phyloP scores from a whole-genome alignment of 768 basidiomycete species.

The Auricularia sp. region DNA sequence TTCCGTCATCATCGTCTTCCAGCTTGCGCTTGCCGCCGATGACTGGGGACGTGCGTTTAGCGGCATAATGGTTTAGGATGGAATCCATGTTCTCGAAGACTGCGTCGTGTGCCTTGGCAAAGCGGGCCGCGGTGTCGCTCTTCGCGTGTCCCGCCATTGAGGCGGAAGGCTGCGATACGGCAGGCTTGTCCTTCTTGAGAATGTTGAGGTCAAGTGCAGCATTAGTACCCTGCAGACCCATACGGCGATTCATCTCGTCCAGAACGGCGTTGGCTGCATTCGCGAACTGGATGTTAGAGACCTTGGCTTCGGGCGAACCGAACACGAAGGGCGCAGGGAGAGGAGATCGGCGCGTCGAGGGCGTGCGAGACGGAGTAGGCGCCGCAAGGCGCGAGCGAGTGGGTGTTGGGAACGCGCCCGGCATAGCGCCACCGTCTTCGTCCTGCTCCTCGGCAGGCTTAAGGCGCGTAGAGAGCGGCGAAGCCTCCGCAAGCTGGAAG shows the following conservation, averaged over 20 bases:
- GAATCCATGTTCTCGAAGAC: slow-evolving; percentile 73
- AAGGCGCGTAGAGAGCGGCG: slow-evolving; percentile 29
- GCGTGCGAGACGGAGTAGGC: slow-evolving; percentile 18
- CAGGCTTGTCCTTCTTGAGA: slow-evolving; percentile 24
- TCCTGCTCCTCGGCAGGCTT: slow-evolving; percentile 30
- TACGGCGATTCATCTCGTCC: slow-evolving; percentile 72
- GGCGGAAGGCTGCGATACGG: not conserved
- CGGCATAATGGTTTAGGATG: slow-evolving; percentile 47
- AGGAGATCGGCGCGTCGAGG: slow-evolving; percentile 16
- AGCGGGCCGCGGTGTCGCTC: slow-evolving; percentile 13
- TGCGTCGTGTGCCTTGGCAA: slow-evolving; percentile 53
- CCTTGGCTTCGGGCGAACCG: slow-evolving; percentile 61
- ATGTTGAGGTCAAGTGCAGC: slow-evolving; percentile 37
- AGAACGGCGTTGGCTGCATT: slow-evolving; percentile 59
- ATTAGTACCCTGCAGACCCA: slow-evolving; percentile 44
- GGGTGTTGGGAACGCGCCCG: slow-evolving; percentile 31
- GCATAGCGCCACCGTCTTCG: slow-evolving; percentile 26
- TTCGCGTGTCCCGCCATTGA: not conserved
- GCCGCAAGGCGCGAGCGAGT: slow-evolving; percentile 8
- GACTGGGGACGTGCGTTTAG: slow-evolving; percentile 21
- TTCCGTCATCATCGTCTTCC: slow-evolving; percentile 5
- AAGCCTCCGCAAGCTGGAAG: slow-evolving; percentile 58
- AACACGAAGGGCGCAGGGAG: slow-evolving; percentile 54
- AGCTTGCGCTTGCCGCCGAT: slow-evolving; percentile 12
- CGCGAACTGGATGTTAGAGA: slow-evolving; percentile 58